Evolutionary conservation across 805 yeast species (phyloP).

Genomic region (Lipomyces orientalis): DNA sequence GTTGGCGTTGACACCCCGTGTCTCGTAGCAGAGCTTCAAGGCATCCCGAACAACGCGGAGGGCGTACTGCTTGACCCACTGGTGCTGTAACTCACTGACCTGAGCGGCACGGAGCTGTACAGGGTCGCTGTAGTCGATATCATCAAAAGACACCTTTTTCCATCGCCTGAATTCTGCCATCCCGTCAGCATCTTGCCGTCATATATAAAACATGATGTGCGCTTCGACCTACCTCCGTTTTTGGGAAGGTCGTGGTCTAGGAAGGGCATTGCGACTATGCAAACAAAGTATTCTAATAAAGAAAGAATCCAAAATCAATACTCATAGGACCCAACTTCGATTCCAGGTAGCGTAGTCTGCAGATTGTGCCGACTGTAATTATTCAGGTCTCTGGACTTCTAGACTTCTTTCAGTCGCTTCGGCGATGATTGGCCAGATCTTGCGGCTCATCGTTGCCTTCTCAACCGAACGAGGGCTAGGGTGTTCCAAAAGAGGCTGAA

Average conservation of each 20-base stretch:
- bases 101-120: conserved; percentile 73
- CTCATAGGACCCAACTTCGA: neutral
- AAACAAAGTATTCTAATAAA: neutral
- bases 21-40: conserved; percentile 69
- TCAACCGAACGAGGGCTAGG: neutral
- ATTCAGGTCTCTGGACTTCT: neutral
- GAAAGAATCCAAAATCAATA: neutral
- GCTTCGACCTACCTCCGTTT: conserved; percentile 4
- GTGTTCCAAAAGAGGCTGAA: neutral
- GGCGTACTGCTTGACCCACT: conserved; percentile 73
- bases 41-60: conserved; percentile 72
- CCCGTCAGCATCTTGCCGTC: neutral
- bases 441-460: neutral
- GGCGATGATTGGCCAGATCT: neutral
- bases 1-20: conserved; percentile 67
- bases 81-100: conserved; percentile 77
- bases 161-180: conserved; percentile 19
- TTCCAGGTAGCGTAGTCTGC: neutral
- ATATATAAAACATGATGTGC: neutral
- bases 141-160: conserved; percentile 72
- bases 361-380: neutral
- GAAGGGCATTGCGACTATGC: conserved; percentile 2
- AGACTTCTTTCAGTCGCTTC: neutral
- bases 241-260: conserved; percentile 9
- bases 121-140: conserved; percentile 73